Conservation (phyloP, 352 stramenopile genomes). For the Pythium graminicola region DNA sequence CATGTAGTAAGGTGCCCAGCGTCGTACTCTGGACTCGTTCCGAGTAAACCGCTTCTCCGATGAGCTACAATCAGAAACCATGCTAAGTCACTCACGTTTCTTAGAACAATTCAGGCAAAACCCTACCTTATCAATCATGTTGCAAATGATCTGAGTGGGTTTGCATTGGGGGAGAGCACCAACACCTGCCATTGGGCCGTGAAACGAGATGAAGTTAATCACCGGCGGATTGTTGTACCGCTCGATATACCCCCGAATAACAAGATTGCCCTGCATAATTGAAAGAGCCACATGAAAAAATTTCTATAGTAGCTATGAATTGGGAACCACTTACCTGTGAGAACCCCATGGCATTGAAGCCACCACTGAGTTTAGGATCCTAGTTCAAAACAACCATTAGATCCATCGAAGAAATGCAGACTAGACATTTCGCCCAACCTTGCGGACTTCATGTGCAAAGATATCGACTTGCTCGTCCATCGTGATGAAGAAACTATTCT, state of each 20-base stretch:
- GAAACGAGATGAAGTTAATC: slow-evolving; percentile 87
- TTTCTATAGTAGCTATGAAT: too few species aligned
- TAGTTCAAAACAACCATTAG: slow-evolving; percentile 15
- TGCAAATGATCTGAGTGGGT: slow-evolving; percentile 80
- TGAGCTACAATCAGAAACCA: slow-evolving; percentile 45
- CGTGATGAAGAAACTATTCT: slow-evolving; percentile 92
- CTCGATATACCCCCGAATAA: slow-evolving; percentile 93
- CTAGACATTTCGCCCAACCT: slow-evolving; percentile 26
- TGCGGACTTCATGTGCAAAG: slow-evolving; percentile 80
- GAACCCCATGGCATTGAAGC: slow-evolving; percentile 93
- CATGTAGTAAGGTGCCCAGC: neutral
- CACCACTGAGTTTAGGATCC: slow-evolving; percentile 72
- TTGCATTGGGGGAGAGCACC: slow-evolving; percentile 85
- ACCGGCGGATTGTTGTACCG: slow-evolving; percentile 91
- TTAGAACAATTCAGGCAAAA: too few species aligned
- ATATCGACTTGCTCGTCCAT: slow-evolving; percentile 89
- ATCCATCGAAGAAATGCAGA: neutral
- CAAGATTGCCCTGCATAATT: slow-evolving; percentile 71
- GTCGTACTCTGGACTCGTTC: slow-evolving; percentile 70
- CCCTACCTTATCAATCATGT: slow-evolving; percentile 63
- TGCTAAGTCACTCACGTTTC: neutral
- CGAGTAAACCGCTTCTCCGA: slow-evolving; percentile 82
- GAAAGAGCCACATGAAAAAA: neutral
- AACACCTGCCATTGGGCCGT: slow-evolving; percentile 88
- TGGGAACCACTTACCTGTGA: slow-evolving; percentile 62